Evolutionary conservation across 2,329 filamentous ascomycete species (phyloP).

Genomic region (Fusarium aywerte): DNA sequence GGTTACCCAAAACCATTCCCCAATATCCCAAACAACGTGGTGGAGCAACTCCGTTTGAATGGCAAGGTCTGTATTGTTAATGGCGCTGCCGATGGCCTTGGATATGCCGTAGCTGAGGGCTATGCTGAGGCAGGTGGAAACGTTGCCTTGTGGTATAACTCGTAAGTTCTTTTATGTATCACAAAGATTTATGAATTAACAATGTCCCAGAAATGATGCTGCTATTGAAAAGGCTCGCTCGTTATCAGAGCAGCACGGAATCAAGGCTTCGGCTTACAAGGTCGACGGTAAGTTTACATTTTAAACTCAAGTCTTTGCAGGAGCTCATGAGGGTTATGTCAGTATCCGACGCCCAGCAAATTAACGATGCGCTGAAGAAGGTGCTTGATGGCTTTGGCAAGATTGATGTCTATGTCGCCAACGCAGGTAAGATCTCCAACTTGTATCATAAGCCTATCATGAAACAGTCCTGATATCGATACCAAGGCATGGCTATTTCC

Average conservation of each 20-base stretch:
- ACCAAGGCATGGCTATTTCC: slow-evolving; percentile 51
- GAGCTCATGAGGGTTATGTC: background rate
- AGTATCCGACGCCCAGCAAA: slow-evolving; percentile 55
- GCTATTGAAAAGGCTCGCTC: slow-evolving; percentile 52
- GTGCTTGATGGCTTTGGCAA: slow-evolving; percentile 43
- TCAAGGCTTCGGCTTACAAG: slow-evolving; percentile 56
- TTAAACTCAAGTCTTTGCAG: background rate
- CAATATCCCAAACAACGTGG: slow-evolving; percentile 51
- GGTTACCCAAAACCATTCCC: slow-evolving; percentile 45
- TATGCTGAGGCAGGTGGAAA: slow-evolving; percentile 58
- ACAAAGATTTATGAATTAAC: background rate
- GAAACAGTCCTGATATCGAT: background rate
- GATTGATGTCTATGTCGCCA: slow-evolving; percentile 44
- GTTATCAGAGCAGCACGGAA: slow-evolving; percentile 48
- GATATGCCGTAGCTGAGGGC: slow-evolving; percentile 56
- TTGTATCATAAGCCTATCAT: no score
- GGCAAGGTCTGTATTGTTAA: slow-evolving; percentile 57
- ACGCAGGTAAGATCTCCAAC: slow-evolving; percentile 49
- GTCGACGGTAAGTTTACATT: slow-evolving; percentile 51
- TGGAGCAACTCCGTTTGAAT: slow-evolving; percentile 57
- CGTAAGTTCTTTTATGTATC: slow-evolving; percentile 26
- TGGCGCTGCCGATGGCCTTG: slow-evolving; percentile 59
- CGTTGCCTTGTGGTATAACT: slow-evolving; percentile 52
- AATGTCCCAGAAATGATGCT: slow-evolving; percentile 42
- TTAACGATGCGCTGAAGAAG: slow-evolving; percentile 26